Evolutionary conservation across 1,139 yeast genomes (phyloP), one percentile per base, ranked within the genome.

Genomic region (Yamadazyma siamensis): DNA sequence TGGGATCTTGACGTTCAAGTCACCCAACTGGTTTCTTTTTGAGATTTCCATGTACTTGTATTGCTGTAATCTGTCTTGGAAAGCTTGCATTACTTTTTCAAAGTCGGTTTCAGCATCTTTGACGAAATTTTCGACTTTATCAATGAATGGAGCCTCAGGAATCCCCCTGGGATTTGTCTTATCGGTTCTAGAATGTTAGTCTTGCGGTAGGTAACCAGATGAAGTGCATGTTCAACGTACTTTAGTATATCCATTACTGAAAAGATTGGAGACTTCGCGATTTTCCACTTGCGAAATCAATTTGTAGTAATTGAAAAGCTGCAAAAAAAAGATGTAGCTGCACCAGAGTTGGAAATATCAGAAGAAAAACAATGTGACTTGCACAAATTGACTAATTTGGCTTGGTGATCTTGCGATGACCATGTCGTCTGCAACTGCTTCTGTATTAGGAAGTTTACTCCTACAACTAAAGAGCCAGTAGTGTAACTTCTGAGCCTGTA

Each of bases 81-180:
- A 81, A 53, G 82, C 65, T 32, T 68, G 62, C 67, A 87, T 77
- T 21, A 78, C 68, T 23, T 68, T 56, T 35, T 84, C 88, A 37
- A 84, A 88, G 46, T 86, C 91, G n/a, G 49, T 45, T 31, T 75
- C 84, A 4, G 77, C 71, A 46, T 75, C 68, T 48, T 75, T 77
- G 45, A 88, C 74, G 44, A 79, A 75, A 35, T 77, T 80, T 38
- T 80, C 94, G 13, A 91, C 94, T 38, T 78, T 77, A 40, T 85
- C 95, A 38, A 94, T 80, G 55, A 94, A 91, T 16, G 95, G 96
- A 1, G 98, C 98, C 50, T 85, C 85, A 8, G 98, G 99, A 35
- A 91, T 91, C 2, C 98, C 98, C 42, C 97, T 72, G 14, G 96
- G 91, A 49, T 89, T 89, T 26, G 80, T 58, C 27, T 68, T 65